Evolutionary conservation across 306 rosid genomes (phyloP), one percentile per base, ranked within the genome.

Genomic region (Prinsepia uniflora): DNA sequence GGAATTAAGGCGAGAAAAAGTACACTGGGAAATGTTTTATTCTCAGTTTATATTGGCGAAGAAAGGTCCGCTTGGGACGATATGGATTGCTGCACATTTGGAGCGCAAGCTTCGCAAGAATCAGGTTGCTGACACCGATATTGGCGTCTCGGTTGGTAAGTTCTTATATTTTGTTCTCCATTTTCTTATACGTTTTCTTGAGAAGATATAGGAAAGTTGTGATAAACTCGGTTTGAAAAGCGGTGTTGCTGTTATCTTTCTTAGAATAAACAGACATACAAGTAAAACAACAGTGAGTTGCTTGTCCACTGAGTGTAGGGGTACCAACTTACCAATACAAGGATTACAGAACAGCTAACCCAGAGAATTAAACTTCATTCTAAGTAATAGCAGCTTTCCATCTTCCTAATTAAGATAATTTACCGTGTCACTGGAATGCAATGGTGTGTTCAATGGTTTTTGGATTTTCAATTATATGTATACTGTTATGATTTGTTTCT

Each of bases 41-140:
- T 95, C 99, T 74, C 99, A 95, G 85, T 95, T 95, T 72, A 95
- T 95, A 68, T 86, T 95, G 91, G 99, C 99, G 65, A 95, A 95
- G 82, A 95, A 95, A 79, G 99, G 99, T 36, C 99, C 99, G 2
- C 91, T 95, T 43, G 99, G 99, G 84, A 95, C 99, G 1, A 91
- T 95, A 87, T 95, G 99, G 99, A 95, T 95, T 72, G 99, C 99
- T 9, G 99, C 99, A 5, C 99, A 95, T 85, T 86, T 95, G 81
- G 99, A 95, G 89, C 82, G 99, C 88, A 95, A 95, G 89, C 93
- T 95, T 65, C 84, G 99, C 4, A 95, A 95, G 85, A 95, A 95
- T 80, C 97, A 95, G 88, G 99, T 95, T 58, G 99, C 99, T 0
- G 99, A 95, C 79, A 95, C 99, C 1, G 99, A 95, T 75, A 95